Evolutionary conservation across 2,329 filamentous ascomycete species (phyloP).

Genomic region (Fusarium liriodendri): DNA sequence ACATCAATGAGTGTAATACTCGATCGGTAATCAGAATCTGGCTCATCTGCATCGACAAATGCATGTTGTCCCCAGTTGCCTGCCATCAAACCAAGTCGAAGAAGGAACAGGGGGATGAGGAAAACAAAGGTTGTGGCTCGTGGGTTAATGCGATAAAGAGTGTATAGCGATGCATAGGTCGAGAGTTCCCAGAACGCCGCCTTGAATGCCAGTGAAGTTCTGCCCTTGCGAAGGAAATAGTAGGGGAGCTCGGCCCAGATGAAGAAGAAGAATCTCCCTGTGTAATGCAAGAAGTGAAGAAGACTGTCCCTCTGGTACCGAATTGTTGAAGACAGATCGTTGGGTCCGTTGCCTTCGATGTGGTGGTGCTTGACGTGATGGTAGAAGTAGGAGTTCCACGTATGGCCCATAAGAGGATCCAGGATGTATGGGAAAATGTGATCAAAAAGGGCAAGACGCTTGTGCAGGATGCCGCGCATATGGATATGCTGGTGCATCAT

Average conservation of each 20-base stretch:
- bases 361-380: constrained; percentile 91
- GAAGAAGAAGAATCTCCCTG: constrained; percentile 78
- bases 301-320: constrained; percentile 79
- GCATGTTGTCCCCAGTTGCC: constrained; percentile 90
- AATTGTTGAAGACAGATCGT: constrained; percentile 81
- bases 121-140: constrained; percentile 73
- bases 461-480: constrained; percentile 74
- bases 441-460: constrained; percentile 68
- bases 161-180: constrained; percentile 67
- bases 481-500: constrained; percentile 91
- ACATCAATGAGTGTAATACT: constrained; percentile 84
- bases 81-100: constrained; percentile 80
- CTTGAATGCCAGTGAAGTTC: constrained; percentile 64
- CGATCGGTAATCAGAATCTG: constrained; percentile 81
- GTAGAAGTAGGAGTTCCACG: constrained; percentile 87
- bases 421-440: constrained; percentile 76
- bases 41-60: constrained; percentile 79
- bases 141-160: constrained; percentile 58
- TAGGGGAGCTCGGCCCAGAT: constrained; percentile 80
- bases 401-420: constrained; percentile 84
- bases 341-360: constrained; percentile 82
- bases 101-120: constrained; percentile 72
- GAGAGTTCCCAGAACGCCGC: constrained; percentile 70
- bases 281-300: constrained; percentile 75
- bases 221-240: constrained; percentile 77